Conservation (phyloP, 1,139 yeast genomes). For the Nakaseomyces bracarensis region DNA sequence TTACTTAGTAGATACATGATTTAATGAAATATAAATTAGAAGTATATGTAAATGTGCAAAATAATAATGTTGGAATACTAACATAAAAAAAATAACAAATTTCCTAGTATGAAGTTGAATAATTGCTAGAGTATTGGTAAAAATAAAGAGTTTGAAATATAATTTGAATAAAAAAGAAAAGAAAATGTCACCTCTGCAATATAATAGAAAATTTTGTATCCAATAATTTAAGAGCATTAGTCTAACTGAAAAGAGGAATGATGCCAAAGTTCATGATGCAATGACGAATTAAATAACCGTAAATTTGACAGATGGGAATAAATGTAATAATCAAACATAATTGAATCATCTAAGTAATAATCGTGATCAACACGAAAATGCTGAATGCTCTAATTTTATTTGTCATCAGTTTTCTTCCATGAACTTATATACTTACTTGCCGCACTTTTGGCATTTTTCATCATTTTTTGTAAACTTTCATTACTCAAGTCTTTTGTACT, state of each 20-base stretch:
- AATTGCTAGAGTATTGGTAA: too few species aligned
- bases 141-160: neutral
- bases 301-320: too few species aligned
- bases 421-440: constrained; percentile 23
- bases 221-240: neutral
- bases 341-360: too few species aligned
- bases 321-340: neutral
- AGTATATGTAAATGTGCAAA: neutral
- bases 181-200: neutral
- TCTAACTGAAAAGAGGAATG: neutral
- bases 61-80: neutral
- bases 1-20: too few species aligned
- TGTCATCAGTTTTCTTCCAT: constrained; percentile 12
- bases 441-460: constrained; percentile 20
- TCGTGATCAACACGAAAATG: neutral
- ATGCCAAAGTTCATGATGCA: constrained; percentile 1
- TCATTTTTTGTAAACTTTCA: constrained; percentile 19
- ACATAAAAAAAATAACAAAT: constrained; percentile 3
- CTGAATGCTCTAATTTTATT: neutral
- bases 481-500: constrained; percentile 7
- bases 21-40: too few species aligned
- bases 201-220: neutral
- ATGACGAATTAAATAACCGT: neutral
- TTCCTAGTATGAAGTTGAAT: neutral
- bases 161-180: neutral